Conservation (phyloP, 2,329 filamentous ascomycete genomes). For the Verruconis gallopava region DNA sequence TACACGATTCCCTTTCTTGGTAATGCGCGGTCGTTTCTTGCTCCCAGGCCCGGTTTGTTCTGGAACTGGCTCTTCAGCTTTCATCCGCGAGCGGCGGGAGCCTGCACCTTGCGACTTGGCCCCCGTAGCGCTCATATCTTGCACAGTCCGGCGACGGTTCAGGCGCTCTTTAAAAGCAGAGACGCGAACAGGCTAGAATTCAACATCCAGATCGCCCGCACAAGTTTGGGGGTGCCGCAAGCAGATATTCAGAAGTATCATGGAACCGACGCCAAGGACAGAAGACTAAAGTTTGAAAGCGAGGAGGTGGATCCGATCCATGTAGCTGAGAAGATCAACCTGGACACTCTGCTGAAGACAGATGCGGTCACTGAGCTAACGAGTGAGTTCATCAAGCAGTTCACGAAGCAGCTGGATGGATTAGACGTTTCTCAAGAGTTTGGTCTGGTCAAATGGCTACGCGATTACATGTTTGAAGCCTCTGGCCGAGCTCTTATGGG, state of each 20-base stretch:
- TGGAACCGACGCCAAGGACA: conserved; percentile 1
- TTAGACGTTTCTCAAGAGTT: conserved; percentile 14
- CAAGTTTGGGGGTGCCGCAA: conserved; percentile 16
- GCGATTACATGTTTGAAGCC: conserved; percentile 19
- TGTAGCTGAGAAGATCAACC: conserved; percentile 17
- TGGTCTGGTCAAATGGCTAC: conserved; percentile 19
- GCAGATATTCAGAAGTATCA: conserved; percentile 2
- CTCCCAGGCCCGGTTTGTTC: conserved; percentile 16
- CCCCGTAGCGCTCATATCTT: conserved; percentile 18
- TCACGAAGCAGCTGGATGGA: conserved; percentile 14
- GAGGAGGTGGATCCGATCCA: conserved; percentile 12
- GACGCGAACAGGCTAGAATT: conserved; percentile 16
- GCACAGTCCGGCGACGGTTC: conserved; percentile 15
- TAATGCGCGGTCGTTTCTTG: conserved; percentile 17
- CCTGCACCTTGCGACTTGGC: conserved; percentile 18
- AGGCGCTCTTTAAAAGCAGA: conserved; percentile 18
- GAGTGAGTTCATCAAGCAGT: conserved; percentile 14
- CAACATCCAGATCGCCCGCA: conserved; percentile 16
- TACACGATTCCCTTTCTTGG: conserved; percentile 19
- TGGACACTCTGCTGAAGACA: conserved; percentile 17
- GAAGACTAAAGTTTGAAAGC: conserved; percentile 2
- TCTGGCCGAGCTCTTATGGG: conserved; percentile 19
- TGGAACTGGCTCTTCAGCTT: conserved; percentile 17
- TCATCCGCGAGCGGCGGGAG: conserved; percentile 17
- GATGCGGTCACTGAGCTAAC: conserved; percentile 21